Conservation (phyloP, 1,139 yeast genomes). For the Debaryomyces robertsiae region DNA sequence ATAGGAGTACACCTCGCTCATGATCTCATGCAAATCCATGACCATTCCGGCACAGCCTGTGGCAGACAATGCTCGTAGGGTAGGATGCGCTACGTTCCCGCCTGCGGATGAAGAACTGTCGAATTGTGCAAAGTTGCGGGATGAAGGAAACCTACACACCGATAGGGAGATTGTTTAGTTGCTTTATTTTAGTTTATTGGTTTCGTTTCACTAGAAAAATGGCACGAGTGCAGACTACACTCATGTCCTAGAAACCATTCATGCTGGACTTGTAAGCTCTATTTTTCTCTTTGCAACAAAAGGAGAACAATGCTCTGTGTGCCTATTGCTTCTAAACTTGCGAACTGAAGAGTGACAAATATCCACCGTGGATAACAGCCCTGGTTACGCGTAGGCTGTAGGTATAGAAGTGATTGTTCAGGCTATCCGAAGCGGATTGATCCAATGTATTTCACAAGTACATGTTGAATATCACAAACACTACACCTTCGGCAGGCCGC, state of each 20-base stretch:
- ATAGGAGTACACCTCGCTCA: not conserved
- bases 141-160: conserved; percentile 1
- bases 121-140: not conserved
- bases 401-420: conserved; percentile 3
- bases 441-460: conserved; percentile 11
- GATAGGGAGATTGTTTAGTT: not conserved
- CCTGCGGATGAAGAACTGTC: conserved; percentile 1
- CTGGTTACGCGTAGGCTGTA: not conserved
- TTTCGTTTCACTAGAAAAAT: conserved; percentile 10
- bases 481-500: too few relatives aligned
- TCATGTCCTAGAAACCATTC: conserved; percentile 9
- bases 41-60: conserved; percentile 9
- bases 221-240: not conserved
- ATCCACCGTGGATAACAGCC: not conserved
- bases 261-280: conserved; percentile 9
- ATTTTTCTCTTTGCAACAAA: not conserved
- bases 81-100: not conserved
- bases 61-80: not conserved
- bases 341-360: not conserved
- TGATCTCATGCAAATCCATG: conserved; percentile 9
- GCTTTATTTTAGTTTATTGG: conserved; percentile 11
- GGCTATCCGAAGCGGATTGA: conserved; percentile 15
- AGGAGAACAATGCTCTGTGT: conserved; percentile 1
- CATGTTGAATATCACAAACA: conserved; percentile 7
- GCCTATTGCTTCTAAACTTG: not conserved